phyloP scores from a whole-genome alignment of 352 stramenopile genomes.

The Phytopythium mirpurense region DNA sequence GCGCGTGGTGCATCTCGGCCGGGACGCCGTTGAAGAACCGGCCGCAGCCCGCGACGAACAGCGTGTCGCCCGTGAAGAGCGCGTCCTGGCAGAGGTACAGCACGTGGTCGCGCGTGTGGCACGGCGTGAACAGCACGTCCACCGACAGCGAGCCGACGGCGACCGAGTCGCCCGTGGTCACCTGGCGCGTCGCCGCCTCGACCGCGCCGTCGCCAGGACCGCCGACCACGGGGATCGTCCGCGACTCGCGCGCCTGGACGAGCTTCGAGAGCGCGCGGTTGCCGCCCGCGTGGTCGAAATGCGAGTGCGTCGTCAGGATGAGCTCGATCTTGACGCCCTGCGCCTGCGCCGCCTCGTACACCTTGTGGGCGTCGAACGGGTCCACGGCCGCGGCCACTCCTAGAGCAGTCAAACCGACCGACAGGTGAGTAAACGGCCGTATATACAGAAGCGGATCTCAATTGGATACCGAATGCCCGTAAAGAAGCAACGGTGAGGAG shows the following conservation, averaged over 20 bases:
- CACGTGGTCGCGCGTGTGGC: slow-evolving; percentile 90
- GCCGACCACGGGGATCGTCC: slow-evolving; percentile 66
- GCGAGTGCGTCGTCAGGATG: slow-evolving; percentile 90
- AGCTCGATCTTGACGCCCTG: slow-evolving; percentile 66
- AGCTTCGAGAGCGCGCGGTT: slow-evolving; percentile 68
- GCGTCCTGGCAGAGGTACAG: slow-evolving; percentile 60
- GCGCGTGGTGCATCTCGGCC: slow-evolving; percentile 80
- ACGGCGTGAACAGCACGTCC: slow-evolving; percentile 82
- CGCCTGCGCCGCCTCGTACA: slow-evolving; percentile 56
- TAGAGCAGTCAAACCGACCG: no score
- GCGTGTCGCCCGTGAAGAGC: slow-evolving; percentile 90
- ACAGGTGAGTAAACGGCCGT: no score
- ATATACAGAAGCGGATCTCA: no score
- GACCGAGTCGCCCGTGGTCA: slow-evolving; percentile 64
- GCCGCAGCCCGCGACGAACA: slow-evolving; percentile 89
- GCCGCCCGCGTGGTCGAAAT: slow-evolving; percentile 89
- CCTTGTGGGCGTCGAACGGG: slow-evolving; percentile 79
- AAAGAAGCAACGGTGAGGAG: no score
- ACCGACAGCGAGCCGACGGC: slow-evolving; percentile 55
- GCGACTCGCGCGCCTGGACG: slow-evolving; percentile 24
- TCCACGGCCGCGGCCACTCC: slow-evolving; percentile 80
- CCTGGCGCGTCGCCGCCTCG: slow-evolving; percentile 41
- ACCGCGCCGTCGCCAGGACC: slow-evolving; percentile 61
- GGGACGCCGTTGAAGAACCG: slow-evolving; percentile 80
- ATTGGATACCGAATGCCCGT: no score